Percentiles rank a stretch among this genome's conserved stretches.
Evolutionary conservation across 225 moss, liverwort and hornwort genomes (phyloP).

Genomic region (Antitrichia curtipendula): DNA sequence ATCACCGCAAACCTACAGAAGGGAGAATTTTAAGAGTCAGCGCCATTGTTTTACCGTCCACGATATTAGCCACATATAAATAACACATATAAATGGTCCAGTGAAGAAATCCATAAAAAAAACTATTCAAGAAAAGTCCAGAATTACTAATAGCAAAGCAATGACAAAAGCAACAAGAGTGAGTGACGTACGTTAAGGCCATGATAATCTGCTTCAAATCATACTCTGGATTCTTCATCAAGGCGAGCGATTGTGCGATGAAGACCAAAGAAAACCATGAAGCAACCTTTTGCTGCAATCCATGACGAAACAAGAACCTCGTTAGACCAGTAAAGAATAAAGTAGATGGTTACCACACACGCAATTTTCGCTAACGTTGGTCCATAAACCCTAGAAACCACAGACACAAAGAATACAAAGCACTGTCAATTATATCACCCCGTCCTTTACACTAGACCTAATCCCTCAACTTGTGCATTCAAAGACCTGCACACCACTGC

Average conservation of each 20-base stretch:
- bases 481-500: not conserved
- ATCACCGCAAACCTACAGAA: slow-evolving; percentile 70
- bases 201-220: slow-evolving; percentile 93
- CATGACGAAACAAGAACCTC: not conserved
- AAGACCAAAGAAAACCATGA: slow-evolving; percentile 86
- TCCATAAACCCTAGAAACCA: not conserved
- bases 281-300: slow-evolving; percentile 50
- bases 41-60: not conserved
- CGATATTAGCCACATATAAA: not conserved
- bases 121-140: not conserved
- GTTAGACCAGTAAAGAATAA: not conserved
- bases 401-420: not conserved
- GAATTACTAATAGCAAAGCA: not conserved
- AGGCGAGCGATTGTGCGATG: slow-evolving; percentile 64
- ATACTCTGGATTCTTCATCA: slow-evolving; percentile 82
- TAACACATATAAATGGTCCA: not conserved
- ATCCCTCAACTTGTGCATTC: not conserved
- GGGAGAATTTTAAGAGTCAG: not conserved
- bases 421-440: not conserved
- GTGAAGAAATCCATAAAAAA: not conserved
- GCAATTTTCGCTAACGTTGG: not conserved
- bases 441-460: not conserved
- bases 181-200: slow-evolving; percentile 55
- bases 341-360: not conserved
- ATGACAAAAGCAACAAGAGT: not conserved